These are phyloP conservation scores for Periconia macrospinosa DNA, from an alignment of 2,329 filamentous ascomycete genomes.

Conservation along the genomic window DNA sequence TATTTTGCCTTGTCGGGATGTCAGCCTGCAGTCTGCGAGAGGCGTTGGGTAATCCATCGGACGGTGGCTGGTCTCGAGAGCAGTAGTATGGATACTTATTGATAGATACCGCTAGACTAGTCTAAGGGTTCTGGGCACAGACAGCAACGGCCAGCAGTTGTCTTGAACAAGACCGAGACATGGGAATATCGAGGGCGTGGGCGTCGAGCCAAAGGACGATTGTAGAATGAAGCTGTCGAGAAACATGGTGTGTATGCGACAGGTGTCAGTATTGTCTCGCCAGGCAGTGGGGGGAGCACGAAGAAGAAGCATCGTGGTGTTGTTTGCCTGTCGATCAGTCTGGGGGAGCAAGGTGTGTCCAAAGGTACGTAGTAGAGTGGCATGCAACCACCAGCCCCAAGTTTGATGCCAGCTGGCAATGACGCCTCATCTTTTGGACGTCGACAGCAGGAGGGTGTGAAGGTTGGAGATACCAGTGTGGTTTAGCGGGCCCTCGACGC, in stretches of 20 bases:
- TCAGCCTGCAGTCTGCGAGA: background rate
- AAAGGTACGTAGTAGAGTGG: too few species aligned
- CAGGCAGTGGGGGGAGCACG: background rate
- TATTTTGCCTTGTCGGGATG: background rate
- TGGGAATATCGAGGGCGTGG: background rate
- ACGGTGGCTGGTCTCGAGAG: background rate
- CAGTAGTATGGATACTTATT: background rate
- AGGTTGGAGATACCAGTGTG: constrained; percentile 22
- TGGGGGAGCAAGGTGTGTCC: background rate
- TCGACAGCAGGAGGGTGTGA: constrained; percentile 31
- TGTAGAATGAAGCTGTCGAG: background rate
- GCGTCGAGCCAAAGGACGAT: too few species aligned
- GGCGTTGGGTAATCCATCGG: background rate
- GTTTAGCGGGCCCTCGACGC: constrained; percentile 36
- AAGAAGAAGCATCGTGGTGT: background rate
- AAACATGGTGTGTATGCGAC: background rate
- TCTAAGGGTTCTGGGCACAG: background rate
- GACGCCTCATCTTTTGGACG: constrained; percentile 29
- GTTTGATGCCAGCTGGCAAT: constrained; percentile 41
- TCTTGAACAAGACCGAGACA: background rate
- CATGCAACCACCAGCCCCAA: too few species aligned
- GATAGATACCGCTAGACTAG: background rate
- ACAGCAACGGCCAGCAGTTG: too few species aligned
- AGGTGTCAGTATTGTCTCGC: background rate
- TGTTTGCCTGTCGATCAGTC: background rate